phyloP scores from a whole-genome alignment of 1,284 basidiomycete species.

The Blastosporella zonata region DNA sequence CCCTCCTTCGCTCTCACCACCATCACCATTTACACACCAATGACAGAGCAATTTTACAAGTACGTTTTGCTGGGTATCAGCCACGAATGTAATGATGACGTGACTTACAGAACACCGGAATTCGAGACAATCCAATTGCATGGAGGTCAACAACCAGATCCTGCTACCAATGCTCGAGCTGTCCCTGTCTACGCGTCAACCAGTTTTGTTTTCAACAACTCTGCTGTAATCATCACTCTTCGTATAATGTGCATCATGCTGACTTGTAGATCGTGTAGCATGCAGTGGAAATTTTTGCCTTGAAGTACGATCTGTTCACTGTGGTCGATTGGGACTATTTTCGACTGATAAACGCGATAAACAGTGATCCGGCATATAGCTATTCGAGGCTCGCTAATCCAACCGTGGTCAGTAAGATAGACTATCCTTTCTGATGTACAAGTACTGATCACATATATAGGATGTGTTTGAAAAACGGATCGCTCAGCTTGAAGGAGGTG shows the following conservation, averaged over 20 bases:
- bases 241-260: conserved; percentile 9
- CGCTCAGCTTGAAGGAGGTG: conserved; percentile 79
- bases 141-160: conserved; percentile 74
- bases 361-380: conserved; percentile 66
- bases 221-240: conserved; percentile 48
- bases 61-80: not conserved
- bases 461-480: conserved; percentile 85
- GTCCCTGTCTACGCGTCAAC: conserved; percentile 81
- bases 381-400: conserved; percentile 84
- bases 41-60: conserved; percentile 12
- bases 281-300: conserved; percentile 79
- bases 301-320: conserved; percentile 41
- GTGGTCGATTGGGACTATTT: not conserved
- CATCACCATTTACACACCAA: not conserved
- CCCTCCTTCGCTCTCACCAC: too few species aligned
- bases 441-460: conserved; percentile 29
- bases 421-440: not conserved
- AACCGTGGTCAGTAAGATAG: conserved; percentile 59
- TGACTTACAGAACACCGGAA: conserved; percentile 51
- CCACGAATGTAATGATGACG: not conserved
- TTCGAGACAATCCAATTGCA: conserved; percentile 85
- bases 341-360: conserved; percentile 2
- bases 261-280: conserved; percentile 44
- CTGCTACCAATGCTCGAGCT: conserved; percentile 75
- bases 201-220: conserved; percentile 78